phyloP scores from a whole-genome alignment of 2,329 filamentous ascomycete genomes.

The Corynespora cassiicola region DNA sequence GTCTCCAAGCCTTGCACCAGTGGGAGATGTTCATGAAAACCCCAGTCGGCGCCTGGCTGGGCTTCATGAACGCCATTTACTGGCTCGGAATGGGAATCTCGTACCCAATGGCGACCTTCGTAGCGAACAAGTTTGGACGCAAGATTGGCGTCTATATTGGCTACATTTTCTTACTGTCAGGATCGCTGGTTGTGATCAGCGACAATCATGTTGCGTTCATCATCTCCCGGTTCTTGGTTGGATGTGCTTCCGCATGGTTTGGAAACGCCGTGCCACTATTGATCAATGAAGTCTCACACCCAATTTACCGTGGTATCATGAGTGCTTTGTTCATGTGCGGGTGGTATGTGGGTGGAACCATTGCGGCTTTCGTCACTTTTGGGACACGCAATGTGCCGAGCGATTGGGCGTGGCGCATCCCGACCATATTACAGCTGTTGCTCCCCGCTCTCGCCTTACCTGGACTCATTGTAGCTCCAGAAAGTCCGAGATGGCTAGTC shows the following conservation, averaged over 20 bases:
- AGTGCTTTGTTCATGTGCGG: slow-evolving; percentile 45
- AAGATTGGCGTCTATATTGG: slow-evolving; percentile 39
- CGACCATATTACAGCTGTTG: slow-evolving; percentile 48
- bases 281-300: slow-evolving; percentile 51
- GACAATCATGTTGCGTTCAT: slow-evolving; percentile 47
- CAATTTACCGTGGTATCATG: slow-evolving; percentile 44
- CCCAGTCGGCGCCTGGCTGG: slow-evolving; percentile 17
- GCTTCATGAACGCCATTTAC: slow-evolving; percentile 14
- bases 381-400: slow-evolving; percentile 48
- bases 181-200: slow-evolving; percentile 36
- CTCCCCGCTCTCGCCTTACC: slow-evolving; percentile 38
- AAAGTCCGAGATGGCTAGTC: slow-evolving; percentile 54
- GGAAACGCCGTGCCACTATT: slow-evolving; percentile 43
- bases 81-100: slow-evolving; percentile 29
- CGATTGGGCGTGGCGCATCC: slow-evolving; percentile 53
- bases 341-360: slow-evolving; percentile 48
- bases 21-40: slow-evolving; percentile 22
- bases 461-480: slow-evolving; percentile 46
- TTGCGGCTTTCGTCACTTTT: slow-evolving; percentile 53
- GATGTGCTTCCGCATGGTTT: slow-evolving; percentile 42
- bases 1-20: slow-evolving; percentile 27
- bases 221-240: slow-evolving; percentile 46
- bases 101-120: slow-evolving; percentile 34
- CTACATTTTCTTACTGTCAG: slow-evolving; percentile 40
- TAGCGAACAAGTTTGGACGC: slow-evolving; percentile 45